phyloP scores from a whole-genome alignment of 345 rosid genomes.

The Kandelia obovata region DNA sequence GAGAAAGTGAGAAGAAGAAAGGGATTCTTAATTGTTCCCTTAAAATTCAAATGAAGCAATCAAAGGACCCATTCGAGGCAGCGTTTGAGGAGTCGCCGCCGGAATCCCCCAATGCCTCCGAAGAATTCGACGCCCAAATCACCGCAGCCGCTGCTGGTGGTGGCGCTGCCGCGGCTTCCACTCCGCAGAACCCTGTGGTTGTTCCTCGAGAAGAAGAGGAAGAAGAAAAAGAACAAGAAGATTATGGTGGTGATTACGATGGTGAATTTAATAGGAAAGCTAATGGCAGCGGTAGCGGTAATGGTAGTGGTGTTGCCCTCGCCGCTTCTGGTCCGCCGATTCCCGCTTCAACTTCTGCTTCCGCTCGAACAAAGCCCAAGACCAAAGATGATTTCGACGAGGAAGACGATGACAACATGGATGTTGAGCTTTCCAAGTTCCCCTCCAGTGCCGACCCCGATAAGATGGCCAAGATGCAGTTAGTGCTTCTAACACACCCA shows the following conservation, averaged over 20 bases:
- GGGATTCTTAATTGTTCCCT: too few species aligned
- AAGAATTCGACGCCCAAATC: constrained; percentile 33
- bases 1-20: background rate
- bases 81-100: constrained; percentile 78
- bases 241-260: too few species aligned
- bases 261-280: too few species aligned
- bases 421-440: constrained; percentile 71
- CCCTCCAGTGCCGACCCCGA: constrained; percentile 70
- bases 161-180: constrained; percentile 6
- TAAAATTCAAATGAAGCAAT: constrained; percentile 52
- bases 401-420: constrained; percentile 89
- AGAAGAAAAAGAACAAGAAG: too few species aligned
- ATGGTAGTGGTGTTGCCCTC: background rate
- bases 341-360: constrained; percentile 10
- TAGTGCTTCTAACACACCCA: constrained; percentile 18
- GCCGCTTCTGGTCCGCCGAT: constrained; percentile 22
- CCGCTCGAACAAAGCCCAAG: constrained; percentile 25
- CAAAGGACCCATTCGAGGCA: constrained; percentile 90
- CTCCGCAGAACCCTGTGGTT: constrained; percentile 7
- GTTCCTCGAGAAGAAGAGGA: constrained; percentile 14
- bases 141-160: constrained; percentile 17
- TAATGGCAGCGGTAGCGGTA: background rate
- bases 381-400: constrained; percentile 68
- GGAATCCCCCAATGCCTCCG: constrained; percentile 49
- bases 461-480: constrained; percentile 96